These are phyloP conservation scores for Marasmius fiardii DNA, from an alignment of 1,284 basidiomycete genomes.

Conservation along the genomic window DNA sequence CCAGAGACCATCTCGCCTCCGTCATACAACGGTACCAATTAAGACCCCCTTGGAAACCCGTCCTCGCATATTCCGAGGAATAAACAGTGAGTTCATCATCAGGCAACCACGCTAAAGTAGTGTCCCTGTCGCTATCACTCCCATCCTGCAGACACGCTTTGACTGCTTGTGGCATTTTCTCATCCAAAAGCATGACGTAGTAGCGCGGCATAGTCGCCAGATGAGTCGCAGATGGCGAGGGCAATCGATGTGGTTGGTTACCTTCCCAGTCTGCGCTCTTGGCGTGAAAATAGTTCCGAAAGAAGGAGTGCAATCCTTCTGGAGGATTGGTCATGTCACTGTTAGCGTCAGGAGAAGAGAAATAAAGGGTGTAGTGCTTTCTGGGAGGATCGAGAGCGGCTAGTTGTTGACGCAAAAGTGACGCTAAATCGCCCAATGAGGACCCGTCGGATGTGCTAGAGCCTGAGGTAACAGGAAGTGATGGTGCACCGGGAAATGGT, in stretches of 20 bases:
- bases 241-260: conserved; percentile 39
- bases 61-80: conserved; percentile 43
- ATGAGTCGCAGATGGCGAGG: conserved; percentile 22
- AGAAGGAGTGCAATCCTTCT: conserved; percentile 45
- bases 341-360: conserved; percentile 43
- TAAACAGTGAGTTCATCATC: conserved; percentile 49
- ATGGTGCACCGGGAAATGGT: conserved; percentile 46
- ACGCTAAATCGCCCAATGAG: conserved; percentile 13
- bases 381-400: conserved; percentile 43
- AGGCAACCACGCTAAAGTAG: conserved; percentile 38
- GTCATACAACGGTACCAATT: conserved; percentile 47
- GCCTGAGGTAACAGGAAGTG: conserved; percentile 21
- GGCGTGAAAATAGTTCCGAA: conserved; percentile 55
- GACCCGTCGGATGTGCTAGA: conserved; percentile 8
- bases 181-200: conserved; percentile 55
- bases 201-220: conserved; percentile 52
- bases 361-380: conserved; percentile 58
- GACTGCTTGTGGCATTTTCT: conserved; percentile 51
- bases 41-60: conserved; percentile 62
- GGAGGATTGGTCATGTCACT: conserved; percentile 37
- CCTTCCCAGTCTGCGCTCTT: conserved; percentile 55
- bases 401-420: conserved; percentile 27
- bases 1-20: conserved; percentile 27
- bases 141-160: conserved; percentile 14
- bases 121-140: background rate